Evolutionary conservation across 1,139 yeast species (phyloP), one percentile per base, ranked within the genome.

Genomic region (Saccharomyces hybrid): DNA sequence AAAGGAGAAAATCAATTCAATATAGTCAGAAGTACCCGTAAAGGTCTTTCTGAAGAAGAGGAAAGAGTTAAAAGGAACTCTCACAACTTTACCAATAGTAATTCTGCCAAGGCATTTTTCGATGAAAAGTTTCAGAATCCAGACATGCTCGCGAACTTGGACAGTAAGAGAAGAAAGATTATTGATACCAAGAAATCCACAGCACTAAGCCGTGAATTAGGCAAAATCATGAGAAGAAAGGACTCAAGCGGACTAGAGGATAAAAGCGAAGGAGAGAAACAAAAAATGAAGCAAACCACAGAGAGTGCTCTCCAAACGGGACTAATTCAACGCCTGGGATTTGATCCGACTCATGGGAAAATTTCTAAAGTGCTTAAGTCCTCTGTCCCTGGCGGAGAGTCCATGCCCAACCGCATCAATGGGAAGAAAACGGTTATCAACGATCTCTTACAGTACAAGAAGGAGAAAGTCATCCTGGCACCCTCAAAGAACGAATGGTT

Each of bases 61-160:
- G 50, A 55, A 64, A 51, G 50, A 28, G 31, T 47, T 50, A 57
- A 62, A 54, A 63, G 64, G 53, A 59, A 64, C 8, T 53, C 58
- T 2, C 57, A 62, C 13, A 50, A 71, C 51, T 79, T 77, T 57
- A 70, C 74, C 11, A 72, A 70, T 53, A 68, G 67, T 1, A 65
- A 68, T 16, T 74, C 79, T 1, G 77, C 78, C 28, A 69, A 68
- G 51, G 81, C 82, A 2, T 80, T 79, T 60, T 77, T 76, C 59
- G 72, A 74, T 59, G 78, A 75, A 44, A 73, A 74, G 47, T 81
- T 72, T 57, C 75, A 74, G 6, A 77, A 79, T 60, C 80, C 84
- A 1, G 78, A 75, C 28, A 66, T 75, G 11, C 70, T 72, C 58
- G 76, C 65, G 48, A 76, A 72, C 52, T 49, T 67, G 44, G 64